Base-by-base conservation (phyloP, 441 rosid species). In the Croton setiger region DNA sequence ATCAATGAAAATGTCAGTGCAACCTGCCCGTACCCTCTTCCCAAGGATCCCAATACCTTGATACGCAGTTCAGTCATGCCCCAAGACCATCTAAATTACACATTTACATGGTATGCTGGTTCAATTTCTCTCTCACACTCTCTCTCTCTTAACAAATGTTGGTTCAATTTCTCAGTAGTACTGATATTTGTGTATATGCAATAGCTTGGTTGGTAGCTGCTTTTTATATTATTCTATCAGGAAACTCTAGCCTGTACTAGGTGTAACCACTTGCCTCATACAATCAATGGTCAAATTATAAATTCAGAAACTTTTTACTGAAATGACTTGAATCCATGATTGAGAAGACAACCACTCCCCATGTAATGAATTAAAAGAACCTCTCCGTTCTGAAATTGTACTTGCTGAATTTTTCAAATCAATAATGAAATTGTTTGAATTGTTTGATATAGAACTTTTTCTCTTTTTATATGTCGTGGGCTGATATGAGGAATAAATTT, bases 11-110 rank as follows among this genome's bases (percentile, higher is more conserved):
- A 85, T 56, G 75, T 90, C 61, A 85, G 85, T 69, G 82, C 86
- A 31, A 85, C 97, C 64, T 78, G 82, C 63, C 99, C 93, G 4
- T 94, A 92, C 72, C 99, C 98, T 74, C 75, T 94, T 69, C 93
- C 96, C 0, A 94, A 92, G 78, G 99, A 90, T 78, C 79, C 83
- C 53, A 88, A 84, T 63, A 76, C 88, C 48, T 86, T 94, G 85
- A 86, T 92, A 61, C 85, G 80, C 59, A 94, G 92, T 83, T 92
- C 97, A 73, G 97, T 94, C 60, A 94, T 90, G 99, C 99, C 99
- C 13, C 97, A 87, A 55, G 97, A 92, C 79, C 99, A 94, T 84
- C 88, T 92, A 33, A 90, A 94, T 72, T 94, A 94, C 74, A 78
- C 84, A 20, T 75, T 94, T 73, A 92, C 98, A 75, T 90, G 98